Base-by-base conservation (phyloP, 805 yeast species). In the Starmerella apis region DNA sequence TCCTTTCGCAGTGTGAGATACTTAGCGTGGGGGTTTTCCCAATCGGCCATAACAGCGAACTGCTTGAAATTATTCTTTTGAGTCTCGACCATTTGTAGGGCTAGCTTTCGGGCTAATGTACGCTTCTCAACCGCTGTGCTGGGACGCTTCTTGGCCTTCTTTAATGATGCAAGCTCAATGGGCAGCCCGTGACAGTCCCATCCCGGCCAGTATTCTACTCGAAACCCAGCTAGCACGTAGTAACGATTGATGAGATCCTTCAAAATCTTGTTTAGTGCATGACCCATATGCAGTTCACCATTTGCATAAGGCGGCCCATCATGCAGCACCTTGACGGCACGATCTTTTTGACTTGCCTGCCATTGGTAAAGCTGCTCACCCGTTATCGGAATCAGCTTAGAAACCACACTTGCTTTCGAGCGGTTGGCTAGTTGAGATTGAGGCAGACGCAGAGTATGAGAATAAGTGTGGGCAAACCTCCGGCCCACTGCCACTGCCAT, bases 121-220 rank as follows among this genome's bases (percentile, higher is more conserved):
- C 96, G 73, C 13, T 83, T 74, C 47, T 81, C 81, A 16, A 47
- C 35, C 13, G 50, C 27, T 0, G 3, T 68, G 61, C 61, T 37
- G 63, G 57, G 45, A 56, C 68, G 68, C 55, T 62, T 64, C 43
- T 56, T 48, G 53, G 67, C 74, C 58, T 65, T 75, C 64, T 63
- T 61, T 20, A 86, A 65, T 0, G 94, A 94, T 59, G 87, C 88
- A 63, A 86, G 71, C 65, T 92, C 99, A 55, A 92, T 92, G 1
- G 99, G 99, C 33, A 92, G 70, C 0, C 99, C 99, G 68, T 92
- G 99, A 62, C 98, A 92, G 64, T 92, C 99, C 97, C 98, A 92
- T 0, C 99, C 99, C 0, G 97, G 96, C 37, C 74, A 73, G 61
- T 85, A 92, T 47, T 74, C 71, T 3, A 92, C 78, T 44, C 73